A percentile compares a stretch with the other conserved stretches of the same genome.
phyloP scores from a whole-genome alignment of 495 filamentous ascomycete genomes.

The Bombardia bombarda region DNA sequence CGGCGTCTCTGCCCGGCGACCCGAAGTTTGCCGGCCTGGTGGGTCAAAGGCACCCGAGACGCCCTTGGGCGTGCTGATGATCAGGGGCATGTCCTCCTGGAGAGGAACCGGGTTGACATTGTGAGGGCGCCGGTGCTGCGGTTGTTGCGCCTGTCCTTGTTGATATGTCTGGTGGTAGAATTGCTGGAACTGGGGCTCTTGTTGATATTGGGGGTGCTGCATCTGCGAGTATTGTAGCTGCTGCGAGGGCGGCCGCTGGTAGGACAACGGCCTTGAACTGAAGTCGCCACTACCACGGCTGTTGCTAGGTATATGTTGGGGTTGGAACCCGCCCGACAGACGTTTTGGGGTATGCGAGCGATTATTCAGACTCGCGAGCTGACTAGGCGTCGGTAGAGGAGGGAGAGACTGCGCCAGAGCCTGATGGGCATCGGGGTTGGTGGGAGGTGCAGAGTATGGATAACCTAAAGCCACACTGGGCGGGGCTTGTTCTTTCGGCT shows the following conservation, averaged over 20 bases:
- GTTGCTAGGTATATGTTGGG: constrained; percentile 23
- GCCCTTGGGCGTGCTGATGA: constrained; percentile 40
- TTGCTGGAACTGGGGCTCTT: constrained; percentile 10
- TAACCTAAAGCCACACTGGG: constrained; percentile 21
- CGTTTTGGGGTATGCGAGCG: constrained; percentile 14
- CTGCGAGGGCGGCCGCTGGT: constrained; percentile 17
- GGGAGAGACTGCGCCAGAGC: constrained; percentile 23
- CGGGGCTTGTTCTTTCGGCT: constrained; percentile 12
- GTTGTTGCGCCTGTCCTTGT: constrained; percentile 14
- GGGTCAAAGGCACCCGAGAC: constrained; percentile 36
- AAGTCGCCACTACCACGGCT: constrained; percentile 9
- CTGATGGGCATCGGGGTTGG: constrained; percentile 17
- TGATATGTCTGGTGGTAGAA: neutral
- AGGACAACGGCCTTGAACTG: constrained; percentile 9
- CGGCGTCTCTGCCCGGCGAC: constrained; percentile 22
- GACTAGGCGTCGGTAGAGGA: constrained; percentile 21
- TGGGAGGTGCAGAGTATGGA: constrained; percentile 34
- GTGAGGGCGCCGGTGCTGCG: constrained; percentile 17
- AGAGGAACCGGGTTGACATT: constrained; percentile 9
- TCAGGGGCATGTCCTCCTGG: constrained; percentile 34
- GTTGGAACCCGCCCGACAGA: constrained; percentile 24
- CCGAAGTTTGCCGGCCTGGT: constrained; percentile 19
- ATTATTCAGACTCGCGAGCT: constrained; percentile 17
- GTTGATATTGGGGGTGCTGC: constrained; percentile 14
- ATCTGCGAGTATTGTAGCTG: constrained; percentile 19